Conservation (phyloP, 805 yeast species). For the Candida pseudofarinosa region DNA sequence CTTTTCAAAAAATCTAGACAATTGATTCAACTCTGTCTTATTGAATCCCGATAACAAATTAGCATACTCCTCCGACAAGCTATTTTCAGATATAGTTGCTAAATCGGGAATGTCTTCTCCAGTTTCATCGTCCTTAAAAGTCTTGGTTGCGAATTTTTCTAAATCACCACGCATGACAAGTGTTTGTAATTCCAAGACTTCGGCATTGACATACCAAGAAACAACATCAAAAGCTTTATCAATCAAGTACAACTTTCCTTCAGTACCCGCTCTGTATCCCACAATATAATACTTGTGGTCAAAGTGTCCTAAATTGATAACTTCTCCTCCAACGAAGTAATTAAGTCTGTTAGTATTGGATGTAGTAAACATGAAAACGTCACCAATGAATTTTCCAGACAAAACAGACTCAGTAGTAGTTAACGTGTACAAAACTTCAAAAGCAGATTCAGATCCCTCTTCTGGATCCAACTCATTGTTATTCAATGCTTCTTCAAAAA, state of each 20-base stretch:
- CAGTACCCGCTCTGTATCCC: constrained; percentile 82
- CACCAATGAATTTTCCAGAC: constrained; percentile 96
- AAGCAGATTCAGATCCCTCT: constrained; percentile 85
- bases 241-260: constrained; percentile 82
- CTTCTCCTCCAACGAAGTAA: constrained; percentile 91
- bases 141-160: constrained; percentile 49
- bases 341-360: constrained; percentile 75
- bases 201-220: constrained; percentile 75
- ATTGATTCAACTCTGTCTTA: constrained; percentile 64
- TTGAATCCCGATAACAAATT: constrained; percentile 54
- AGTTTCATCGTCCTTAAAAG: constrained; percentile 31
- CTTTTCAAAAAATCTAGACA: constrained; percentile 90
- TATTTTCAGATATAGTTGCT: constrained; percentile 46
- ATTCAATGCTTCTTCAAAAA: constrained; percentile 59
- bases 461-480: constrained; percentile 61
- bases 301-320: constrained; percentile 87
- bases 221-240: constrained; percentile 86
- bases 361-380: constrained; percentile 91
- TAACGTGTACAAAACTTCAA: constrained; percentile 79
- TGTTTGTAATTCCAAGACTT: constrained; percentile 93
- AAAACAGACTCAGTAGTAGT: constrained; percentile 65
- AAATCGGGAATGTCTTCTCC: constrained; percentile 37
- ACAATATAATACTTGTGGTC: constrained; percentile 82
- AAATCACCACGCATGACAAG: constrained; percentile 91
- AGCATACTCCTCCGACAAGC: constrained; percentile 49